Percentiles rank a stretch among this genome's conserved stretches.
Conservation (phyloP, 2,329 filamentous ascomycete species). For the Seiridium cupressi region DNA sequence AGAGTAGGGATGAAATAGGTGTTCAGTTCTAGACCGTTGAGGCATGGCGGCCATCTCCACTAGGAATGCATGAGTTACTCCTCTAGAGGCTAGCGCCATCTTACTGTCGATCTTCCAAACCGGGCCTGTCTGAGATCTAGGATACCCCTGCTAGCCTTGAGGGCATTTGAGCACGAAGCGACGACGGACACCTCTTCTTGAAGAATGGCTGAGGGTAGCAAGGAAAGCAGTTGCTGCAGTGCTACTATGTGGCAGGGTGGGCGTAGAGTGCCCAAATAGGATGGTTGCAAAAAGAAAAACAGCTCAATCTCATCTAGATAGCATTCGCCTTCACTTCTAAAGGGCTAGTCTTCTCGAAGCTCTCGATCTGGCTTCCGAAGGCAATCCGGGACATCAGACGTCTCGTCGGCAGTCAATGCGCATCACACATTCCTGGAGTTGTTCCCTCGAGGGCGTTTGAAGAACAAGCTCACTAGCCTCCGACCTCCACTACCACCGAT, state of each 20-base stretch:
- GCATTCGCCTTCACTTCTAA: too few relatives aligned
- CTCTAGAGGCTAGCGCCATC: neutral
- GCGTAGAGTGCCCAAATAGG: neutral
- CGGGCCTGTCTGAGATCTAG: neutral
- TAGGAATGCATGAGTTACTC: neutral
- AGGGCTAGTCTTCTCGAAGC: neutral
- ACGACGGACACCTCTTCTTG: neutral
- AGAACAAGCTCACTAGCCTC: neutral
- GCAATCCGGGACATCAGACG: neutral
- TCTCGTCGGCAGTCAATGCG: neutral
- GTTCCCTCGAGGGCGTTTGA: neutral
- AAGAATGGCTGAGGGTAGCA: neutral
- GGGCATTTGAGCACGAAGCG: neutral
- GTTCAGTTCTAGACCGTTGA: neutral
- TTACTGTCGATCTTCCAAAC: neutral
- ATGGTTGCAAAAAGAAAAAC: neutral
- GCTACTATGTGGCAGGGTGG: neutral
- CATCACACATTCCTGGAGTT: neutral
- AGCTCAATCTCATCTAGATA: neutral
- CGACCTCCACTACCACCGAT: neutral
- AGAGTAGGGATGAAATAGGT: neutral
- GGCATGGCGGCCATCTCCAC: neutral
- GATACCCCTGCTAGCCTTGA: neutral
- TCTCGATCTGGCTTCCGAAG: neutral
- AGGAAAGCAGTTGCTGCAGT: neutral